Conservation (phyloP, 768 basidiomycete species). For the Agrocybe chaxingu region DNA sequence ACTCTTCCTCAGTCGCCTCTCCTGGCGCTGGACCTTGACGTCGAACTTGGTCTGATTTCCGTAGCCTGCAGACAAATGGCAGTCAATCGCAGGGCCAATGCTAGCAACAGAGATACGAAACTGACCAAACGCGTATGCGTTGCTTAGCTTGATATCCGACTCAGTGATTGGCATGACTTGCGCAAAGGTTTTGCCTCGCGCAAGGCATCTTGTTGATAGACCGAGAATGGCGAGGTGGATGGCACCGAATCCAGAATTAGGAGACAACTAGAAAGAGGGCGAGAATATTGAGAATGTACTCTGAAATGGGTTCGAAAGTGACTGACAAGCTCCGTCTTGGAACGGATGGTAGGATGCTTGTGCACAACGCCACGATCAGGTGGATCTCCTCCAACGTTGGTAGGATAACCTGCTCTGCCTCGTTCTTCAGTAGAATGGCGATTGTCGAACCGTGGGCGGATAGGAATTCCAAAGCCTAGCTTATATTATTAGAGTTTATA, state of each 20-base stretch:
- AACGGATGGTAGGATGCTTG: slow-evolving; percentile 65
- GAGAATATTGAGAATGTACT: background rate
- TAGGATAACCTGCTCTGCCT: slow-evolving; percentile 57
- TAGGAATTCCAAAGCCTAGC: slow-evolving; percentile 76
- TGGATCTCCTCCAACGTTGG: slow-evolving; percentile 76
- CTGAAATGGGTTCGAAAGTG: background rate
- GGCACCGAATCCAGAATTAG: slow-evolving; percentile 78
- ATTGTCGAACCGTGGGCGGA: slow-evolving; percentile 82
- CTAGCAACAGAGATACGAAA: background rate
- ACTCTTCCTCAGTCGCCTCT: slow-evolving; percentile 56
- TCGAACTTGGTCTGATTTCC: slow-evolving; percentile 59
- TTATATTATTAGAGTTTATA: background rate
- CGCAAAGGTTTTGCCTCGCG: slow-evolving; percentile 54
- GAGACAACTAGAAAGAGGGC: slow-evolving; percentile 38
- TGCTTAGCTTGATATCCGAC: slow-evolving; percentile 54
- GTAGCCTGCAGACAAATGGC: slow-evolving; percentile 35
- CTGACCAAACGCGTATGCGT: slow-evolving; percentile 53
- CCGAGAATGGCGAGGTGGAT: slow-evolving; percentile 78
- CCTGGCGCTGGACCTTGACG: slow-evolving; percentile 49
- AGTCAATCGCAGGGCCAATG: background rate
- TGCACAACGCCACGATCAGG: slow-evolving; percentile 71
- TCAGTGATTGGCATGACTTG: slow-evolving; percentile 64
- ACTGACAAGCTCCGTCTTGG: slow-evolving; percentile 75
- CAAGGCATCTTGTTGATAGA: slow-evolving; percentile 70
- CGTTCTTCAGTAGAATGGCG: slow-evolving; percentile 77